Evolutionary conservation across 495 filamentous ascomycete species (phyloP).

Genomic region (Penicillium nucicola): DNA sequence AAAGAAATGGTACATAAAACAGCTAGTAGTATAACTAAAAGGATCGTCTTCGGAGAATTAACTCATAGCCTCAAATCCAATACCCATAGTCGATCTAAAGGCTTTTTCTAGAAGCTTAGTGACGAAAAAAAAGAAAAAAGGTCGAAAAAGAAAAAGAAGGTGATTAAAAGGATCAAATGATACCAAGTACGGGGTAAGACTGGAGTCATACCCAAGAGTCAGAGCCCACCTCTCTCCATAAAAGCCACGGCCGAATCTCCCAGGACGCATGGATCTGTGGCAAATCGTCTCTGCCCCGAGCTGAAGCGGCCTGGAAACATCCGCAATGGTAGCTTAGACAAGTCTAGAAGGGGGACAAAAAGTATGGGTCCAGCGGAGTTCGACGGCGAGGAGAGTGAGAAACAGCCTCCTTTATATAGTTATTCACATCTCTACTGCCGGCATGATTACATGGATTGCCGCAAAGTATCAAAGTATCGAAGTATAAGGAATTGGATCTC

Average conservation of each 20-base stretch:
- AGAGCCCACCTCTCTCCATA: not conserved
- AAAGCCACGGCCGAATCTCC: conserved; percentile 16
- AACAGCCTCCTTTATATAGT: not conserved
- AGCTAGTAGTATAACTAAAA: conserved; percentile 8
- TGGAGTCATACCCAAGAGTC: conserved; percentile 10
- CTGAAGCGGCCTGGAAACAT: conserved; percentile 3
- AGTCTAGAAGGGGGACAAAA: conserved; percentile 1
- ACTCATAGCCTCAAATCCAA: conserved; percentile 6
- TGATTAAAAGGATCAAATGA: too few relatives aligned
- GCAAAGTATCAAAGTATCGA: too few relatives aligned
- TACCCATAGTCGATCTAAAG: not conserved
- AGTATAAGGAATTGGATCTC: not conserved
- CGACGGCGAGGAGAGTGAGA: not conserved
- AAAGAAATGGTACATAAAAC: not conserved
- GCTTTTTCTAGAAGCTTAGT: not conserved
- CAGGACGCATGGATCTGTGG: conserved; percentile 11
- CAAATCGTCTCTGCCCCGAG: conserved; percentile 21
- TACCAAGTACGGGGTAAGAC: conserved; percentile 4
- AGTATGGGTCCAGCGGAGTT: conserved; percentile 8
- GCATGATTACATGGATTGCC: too few relatives aligned
- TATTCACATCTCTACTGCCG: not conserved
- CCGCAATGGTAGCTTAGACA: conserved; percentile 1
- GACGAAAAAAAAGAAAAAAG: not conserved
- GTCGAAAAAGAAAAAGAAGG: too few relatives aligned
- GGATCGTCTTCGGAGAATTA: conserved; percentile 9